Conservation (phyloP, 441 rosid genomes). For the Populus hybrid region DNA sequence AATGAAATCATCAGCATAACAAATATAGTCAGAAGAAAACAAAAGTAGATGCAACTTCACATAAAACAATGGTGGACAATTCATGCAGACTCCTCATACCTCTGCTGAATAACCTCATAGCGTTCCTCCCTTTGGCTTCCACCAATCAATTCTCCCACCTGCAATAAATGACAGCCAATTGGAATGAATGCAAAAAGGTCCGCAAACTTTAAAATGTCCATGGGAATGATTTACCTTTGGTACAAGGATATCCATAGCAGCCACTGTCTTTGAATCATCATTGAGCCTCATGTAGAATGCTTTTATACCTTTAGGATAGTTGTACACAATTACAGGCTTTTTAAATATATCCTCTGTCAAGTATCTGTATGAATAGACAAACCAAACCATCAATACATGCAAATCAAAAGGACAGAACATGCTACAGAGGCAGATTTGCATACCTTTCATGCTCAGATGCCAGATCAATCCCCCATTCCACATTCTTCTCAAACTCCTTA, state of each 20-base stretch:
- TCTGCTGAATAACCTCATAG: constrained; percentile 41
- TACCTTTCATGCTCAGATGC: constrained; percentile 99
- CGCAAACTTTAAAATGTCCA: background rate
- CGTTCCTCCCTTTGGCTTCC: constrained; percentile 92
- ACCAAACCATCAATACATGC: constrained; percentile 12
- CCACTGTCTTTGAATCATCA: constrained; percentile 84
- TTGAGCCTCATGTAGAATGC: constrained; percentile 97
- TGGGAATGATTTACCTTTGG: constrained; percentile 56
- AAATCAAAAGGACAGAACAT: background rate
- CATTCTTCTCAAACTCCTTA: constrained; percentile 70
- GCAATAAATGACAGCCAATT: background rate
- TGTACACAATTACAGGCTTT: constrained; percentile 89
- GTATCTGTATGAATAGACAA: constrained; percentile 44
- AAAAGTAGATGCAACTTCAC: background rate
- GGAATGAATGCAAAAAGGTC: background rate
- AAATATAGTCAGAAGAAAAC: background rate
- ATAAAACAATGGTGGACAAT: background rate
- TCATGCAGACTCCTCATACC: constrained; percentile 30
- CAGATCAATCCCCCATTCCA: constrained; percentile 94
- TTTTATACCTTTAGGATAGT: constrained; percentile 92
- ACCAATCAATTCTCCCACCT: constrained; percentile 82
- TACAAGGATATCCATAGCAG: constrained; percentile 98
- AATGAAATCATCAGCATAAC: background rate
- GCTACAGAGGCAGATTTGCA: background rate
- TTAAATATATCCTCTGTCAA: constrained; percentile 81